Conservation (phyloP, 2,329 filamentous ascomycete species). For the Spiromastix sp. region DNA sequence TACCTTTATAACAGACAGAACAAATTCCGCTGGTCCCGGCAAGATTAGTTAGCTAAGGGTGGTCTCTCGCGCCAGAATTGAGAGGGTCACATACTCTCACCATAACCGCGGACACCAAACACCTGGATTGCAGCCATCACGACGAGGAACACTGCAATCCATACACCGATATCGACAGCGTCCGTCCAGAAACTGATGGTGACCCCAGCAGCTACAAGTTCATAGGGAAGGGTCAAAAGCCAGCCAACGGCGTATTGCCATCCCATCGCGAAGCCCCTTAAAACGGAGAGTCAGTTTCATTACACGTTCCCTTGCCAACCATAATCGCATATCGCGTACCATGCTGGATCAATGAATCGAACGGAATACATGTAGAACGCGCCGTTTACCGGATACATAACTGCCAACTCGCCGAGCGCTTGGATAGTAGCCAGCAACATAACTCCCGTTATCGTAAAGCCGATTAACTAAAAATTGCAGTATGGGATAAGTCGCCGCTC, state of each 20-base stretch:
- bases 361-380: conserved; percentile 51
- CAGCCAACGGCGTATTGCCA: conserved; percentile 66
- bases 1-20: conserved; percentile 41
- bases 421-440: conserved; percentile 50
- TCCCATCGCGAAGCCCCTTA: conserved; percentile 40
- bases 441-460: conserved; percentile 43
- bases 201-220: conserved; percentile 53
- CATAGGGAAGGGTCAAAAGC: conserved; percentile 63
- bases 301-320: background rate
- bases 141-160: conserved; percentile 43
- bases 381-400: conserved; percentile 52
- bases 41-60: too few relatives aligned
- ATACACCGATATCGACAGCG: conserved; percentile 24
- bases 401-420: conserved; percentile 49
- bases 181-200: conserved; percentile 51
- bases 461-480: conserved; percentile 29
- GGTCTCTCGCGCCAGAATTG: conserved; percentile 40
- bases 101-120: conserved; percentile 41
- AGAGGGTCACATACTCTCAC: conserved; percentile 37
- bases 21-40: conserved; percentile 37
- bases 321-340: conserved; percentile 21
- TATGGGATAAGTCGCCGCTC: conserved; percentile 64
- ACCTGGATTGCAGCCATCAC: conserved; percentile 52
- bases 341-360: conserved; percentile 52
- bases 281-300: too few relatives aligned